Conservation (phyloP, 148 eudicot genomes). For the Rhododendron ovatum region DNA sequence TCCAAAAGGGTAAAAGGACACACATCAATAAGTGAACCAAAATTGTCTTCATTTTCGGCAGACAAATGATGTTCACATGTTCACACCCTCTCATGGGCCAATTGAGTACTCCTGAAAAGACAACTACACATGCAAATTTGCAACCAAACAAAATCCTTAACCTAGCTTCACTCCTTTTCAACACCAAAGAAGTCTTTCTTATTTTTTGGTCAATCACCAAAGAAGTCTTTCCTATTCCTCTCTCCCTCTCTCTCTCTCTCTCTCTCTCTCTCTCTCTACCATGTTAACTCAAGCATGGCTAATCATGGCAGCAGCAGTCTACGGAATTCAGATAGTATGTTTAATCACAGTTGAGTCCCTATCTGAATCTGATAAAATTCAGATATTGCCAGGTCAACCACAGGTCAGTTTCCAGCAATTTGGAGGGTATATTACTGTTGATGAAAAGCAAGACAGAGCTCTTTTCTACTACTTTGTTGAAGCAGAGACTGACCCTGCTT, state of each 20-base stretch:
- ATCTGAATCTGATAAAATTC: conserved; percentile 34
- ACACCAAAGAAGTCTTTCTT: neutral
- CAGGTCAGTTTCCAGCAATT: conserved; percentile 57
- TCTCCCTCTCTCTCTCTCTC: conserved; percentile 7
- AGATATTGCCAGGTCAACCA: conserved; percentile 68
- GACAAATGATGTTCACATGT: conserved; percentile 4
- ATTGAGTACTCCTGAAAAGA: neutral
- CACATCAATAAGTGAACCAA: neutral
- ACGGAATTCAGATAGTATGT: conserved; percentile 3
- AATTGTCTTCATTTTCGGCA: conserved; percentile 1
- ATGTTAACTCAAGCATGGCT: conserved; percentile 28
- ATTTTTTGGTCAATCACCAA: neutral
- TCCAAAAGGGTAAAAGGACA: neutral
- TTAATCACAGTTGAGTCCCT: conserved; percentile 6
- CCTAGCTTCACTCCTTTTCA: neutral
- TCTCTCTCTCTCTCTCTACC: conserved; percentile 7
- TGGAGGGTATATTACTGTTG: conserved; percentile 56
- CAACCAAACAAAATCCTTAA: neutral
- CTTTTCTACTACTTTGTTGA: conserved; percentile 73
- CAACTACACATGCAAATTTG: neutral
- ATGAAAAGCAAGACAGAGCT: conserved; percentile 34
- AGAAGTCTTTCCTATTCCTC: neutral
- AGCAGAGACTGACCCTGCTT: conserved; percentile 45
- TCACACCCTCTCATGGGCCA: neutral
- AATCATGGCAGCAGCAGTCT: conserved; percentile 9